Base-by-base conservation (phyloP, 192 early-diverging fungal species). In the Podila verticillata region DNA sequence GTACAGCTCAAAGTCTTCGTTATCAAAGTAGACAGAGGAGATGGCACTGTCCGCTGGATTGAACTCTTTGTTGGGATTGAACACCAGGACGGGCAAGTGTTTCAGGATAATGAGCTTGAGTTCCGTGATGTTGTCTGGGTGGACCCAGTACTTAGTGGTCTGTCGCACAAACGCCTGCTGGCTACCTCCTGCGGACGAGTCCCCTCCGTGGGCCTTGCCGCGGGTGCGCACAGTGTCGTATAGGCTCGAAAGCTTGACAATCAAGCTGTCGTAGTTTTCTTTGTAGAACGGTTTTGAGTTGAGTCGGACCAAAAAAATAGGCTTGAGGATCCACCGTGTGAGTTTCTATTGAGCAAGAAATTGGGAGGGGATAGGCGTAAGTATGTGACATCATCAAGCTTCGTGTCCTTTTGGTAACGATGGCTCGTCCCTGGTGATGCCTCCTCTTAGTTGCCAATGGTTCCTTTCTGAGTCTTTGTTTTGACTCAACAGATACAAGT, bases 91-190 rank as follows among this genome's bases (percentile, higher is more conserved):
- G 26, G 97, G 97, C 7, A 98, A 89, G 81, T 96, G 92, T 77
- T 96, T 94, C 19, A 98, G 86, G 54, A 98, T 96, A 68, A 93
- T 88, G 68, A 94, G 89, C 83, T 98, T 98, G 68, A 98, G 91
- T 81, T 97, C 96, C 54, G 95, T 96, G 64, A 98, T 95, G 78
- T 98, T 97, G 83, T 97, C 97, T 5, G 93, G 93, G 75, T 98
- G 97, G 9, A 99, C 96, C 97, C 97, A 99, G 87, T 99, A 99
- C 86, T 99, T 99, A 58, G 92, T 95, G 7, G 97, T 98, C 75
- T 94, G 90, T 35, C 98, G 91, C 7, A 98, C 95, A 92, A 98
- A 97, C n/a, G 87, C 87, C 68, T 86, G 85, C 72, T 90, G 89
- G 51, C 73, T 75, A 4, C 87, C 87, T 63, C 89, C 89, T 48